Evolutionary conservation across 192 early-diverging fungal genomes (phyloP).

Genomic region (Mortierella claussenii): DNA sequence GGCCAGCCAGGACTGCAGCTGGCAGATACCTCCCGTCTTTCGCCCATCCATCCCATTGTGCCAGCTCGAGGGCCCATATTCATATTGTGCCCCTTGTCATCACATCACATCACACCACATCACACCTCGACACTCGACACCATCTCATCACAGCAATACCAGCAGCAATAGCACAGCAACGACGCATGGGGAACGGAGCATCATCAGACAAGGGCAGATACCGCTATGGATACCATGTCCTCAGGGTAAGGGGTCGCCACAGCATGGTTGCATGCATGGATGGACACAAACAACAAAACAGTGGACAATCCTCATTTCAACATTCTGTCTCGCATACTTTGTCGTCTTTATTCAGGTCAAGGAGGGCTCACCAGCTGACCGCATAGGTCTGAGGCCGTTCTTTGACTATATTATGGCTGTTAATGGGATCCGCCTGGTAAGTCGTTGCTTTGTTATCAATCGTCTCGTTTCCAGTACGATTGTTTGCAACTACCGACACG

Average conservation of each 20-base stretch:
- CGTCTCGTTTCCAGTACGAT: too few species aligned
- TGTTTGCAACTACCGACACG: too few species aligned
- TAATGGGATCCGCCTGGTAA: constrained; percentile 63
- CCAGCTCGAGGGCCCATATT: background rate
- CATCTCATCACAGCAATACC: background rate
- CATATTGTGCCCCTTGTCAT: background rate
- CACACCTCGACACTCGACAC: too few species aligned
- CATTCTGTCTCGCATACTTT: background rate
- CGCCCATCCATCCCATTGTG: background rate
- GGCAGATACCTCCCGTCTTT: too few species aligned
- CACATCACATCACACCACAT: background rate
- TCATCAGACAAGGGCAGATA: constrained; percentile 57
- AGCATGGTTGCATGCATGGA: background rate
- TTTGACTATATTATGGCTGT: constrained; percentile 79
- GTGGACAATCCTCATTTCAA: background rate
- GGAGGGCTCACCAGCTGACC: constrained; percentile 70
- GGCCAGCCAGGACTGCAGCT: too few species aligned
- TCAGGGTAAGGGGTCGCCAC: constrained; percentile 59
- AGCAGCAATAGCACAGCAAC: background rate
- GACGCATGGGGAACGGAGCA: constrained; percentile 63
- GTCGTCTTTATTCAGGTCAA: constrained; percentile 56
- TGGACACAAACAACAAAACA: background rate
- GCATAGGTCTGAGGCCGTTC: constrained; percentile 73
- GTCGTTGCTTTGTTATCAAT: background rate
- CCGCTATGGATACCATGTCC: constrained; percentile 73